Percentiles rank a stretch among this genome's conserved stretches.
Evolutionary conservation across 2,329 filamentous ascomycete species (phyloP).

Genomic region (Juglanconis sp.): DNA sequence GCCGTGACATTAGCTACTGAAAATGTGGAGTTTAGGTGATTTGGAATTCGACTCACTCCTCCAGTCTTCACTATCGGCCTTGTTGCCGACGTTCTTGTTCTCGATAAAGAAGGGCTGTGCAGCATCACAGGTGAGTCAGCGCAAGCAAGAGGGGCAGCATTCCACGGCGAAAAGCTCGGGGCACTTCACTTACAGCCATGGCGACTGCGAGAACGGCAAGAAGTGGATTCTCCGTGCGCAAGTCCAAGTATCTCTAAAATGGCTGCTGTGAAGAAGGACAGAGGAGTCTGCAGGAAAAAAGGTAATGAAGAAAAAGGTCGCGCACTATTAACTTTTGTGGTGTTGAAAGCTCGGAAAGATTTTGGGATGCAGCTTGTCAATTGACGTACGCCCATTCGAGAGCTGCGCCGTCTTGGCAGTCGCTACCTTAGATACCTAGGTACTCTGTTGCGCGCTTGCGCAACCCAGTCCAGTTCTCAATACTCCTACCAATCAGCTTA

Average conservation of each 20-base stretch:
- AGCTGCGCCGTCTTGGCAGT: not conserved
- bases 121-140: slow-evolving; percentile 24
- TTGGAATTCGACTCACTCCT: slow-evolving; percentile 58
- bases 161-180: not conserved
- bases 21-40: not conserved
- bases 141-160: not conserved
- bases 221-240: not conserved
- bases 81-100: slow-evolving; percentile 77
- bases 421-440: no score
- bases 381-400: slow-evolving; percentile 17
- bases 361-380: slow-evolving; percentile 1
- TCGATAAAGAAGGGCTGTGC: slow-evolving; percentile 66
- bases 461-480: no score
- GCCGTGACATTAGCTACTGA: slow-evolving; percentile 23
- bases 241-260: not conserved
- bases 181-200: slow-evolving; percentile 33
- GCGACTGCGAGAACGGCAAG: slow-evolving; percentile 10
- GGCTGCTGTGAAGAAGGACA: not conserved
- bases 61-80: slow-evolving; percentile 73
- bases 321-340: not conserved
- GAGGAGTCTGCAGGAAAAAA: not conserved
- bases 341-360: slow-evolving; percentile 8
- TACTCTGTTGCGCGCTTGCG: no score
- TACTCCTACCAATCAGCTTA: no score
- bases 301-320: not conserved